Evolutionary conservation across 345 rosid genomes (phyloP).

Genomic region (Corymbia maculata): DNA sequence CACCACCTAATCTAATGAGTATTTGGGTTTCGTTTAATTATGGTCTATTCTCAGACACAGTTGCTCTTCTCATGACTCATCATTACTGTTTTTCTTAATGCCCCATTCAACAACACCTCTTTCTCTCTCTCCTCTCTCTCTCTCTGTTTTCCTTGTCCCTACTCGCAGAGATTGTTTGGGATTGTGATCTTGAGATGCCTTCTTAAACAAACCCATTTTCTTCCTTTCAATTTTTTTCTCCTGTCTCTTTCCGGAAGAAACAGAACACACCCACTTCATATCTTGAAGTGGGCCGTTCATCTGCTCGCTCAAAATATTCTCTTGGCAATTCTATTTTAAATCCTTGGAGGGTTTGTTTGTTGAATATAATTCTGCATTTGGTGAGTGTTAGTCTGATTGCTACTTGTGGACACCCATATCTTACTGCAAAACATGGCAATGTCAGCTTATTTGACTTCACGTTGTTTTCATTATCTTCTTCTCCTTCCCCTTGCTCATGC

Average conservation of each 20-base stretch:
- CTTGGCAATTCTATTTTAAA: background rate
- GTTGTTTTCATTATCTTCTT: background rate
- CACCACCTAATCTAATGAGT: constrained; percentile 28
- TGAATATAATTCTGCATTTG: background rate
- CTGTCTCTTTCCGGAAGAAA: background rate
- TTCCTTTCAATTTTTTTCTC: background rate
- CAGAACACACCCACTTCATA: constrained; percentile 2
- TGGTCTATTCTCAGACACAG: background rate
- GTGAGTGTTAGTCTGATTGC: constrained; percentile 8
- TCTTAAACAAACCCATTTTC: background rate
- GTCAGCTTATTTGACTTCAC: constrained; percentile 12
- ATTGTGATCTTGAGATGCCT: background rate
- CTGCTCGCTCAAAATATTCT: background rate
- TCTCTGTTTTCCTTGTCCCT: constrained; percentile 21
- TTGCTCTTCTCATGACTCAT: constrained; percentile 15
- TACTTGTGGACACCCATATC: background rate
- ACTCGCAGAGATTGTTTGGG: constrained; percentile 12
- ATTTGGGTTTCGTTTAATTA: background rate
- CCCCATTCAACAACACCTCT: constrained; percentile 20
- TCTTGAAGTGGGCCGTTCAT: constrained; percentile 1
- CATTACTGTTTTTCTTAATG: constrained; percentile 17
- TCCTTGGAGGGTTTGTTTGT: background rate
- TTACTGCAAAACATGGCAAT: background rate
- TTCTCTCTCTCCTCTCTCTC: background rate
- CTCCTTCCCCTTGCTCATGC: background rate